Percentiles rank a stretch among this genome's conserved stretches.
These are phyloP conservation scores for Mycena polygramma DNA, from an alignment of 768 basidiomycete species.

Conservation along the genomic window DNA sequence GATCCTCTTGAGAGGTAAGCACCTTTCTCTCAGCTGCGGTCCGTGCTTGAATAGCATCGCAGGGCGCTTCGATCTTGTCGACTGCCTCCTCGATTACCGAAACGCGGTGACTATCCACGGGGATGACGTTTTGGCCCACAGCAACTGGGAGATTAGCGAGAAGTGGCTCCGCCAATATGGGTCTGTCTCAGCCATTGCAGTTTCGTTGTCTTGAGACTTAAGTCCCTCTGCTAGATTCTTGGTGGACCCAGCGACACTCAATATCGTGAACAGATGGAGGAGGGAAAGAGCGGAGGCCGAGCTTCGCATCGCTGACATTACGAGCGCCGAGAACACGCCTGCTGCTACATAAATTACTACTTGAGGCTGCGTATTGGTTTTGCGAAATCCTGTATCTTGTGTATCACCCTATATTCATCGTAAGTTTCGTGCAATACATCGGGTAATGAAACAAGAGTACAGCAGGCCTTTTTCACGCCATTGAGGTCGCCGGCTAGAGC, in stretches of 20 bases:
- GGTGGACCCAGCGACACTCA: slow-evolving; percentile 78
- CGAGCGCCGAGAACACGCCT: slow-evolving; percentile 49
- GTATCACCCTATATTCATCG: slow-evolving; percentile 28
- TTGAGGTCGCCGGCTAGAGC: slow-evolving; percentile 86
- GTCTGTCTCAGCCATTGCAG: slow-evolving; percentile 55
- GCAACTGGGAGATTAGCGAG: slow-evolving; percentile 92
- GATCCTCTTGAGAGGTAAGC: slow-evolving; percentile 84
- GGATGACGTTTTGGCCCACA: slow-evolving; percentile 91
- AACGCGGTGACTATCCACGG: slow-evolving; percentile 83
- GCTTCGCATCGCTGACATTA: slow-evolving; percentile 69
- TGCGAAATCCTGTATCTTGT: slow-evolving; percentile 9
- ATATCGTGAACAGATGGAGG: slow-evolving; percentile 89
- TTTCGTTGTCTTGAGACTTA: slow-evolving; percentile 22
- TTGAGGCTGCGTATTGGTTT: neutral
- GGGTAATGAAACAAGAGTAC: slow-evolving; percentile 44
- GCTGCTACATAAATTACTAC: slow-evolving; percentile 33
- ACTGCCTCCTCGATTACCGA: slow-evolving; percentile 83
- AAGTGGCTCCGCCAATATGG: slow-evolving; percentile 86
- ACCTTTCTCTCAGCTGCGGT: neutral
- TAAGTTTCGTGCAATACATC: slow-evolving; percentile 8
- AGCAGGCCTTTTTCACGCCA: slow-evolving; percentile 93
- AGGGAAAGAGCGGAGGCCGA: slow-evolving; percentile 85
- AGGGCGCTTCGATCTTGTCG: slow-evolving; percentile 86
- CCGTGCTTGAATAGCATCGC: slow-evolving; percentile 13
- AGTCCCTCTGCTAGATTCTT: slow-evolving; percentile 69